A percentile compares a stretch with the other conserved stretches of the same genome.
Evolutionary conservation across 2,329 filamentous ascomycete species (phyloP).

Genomic region (Fusarium sp.): DNA sequence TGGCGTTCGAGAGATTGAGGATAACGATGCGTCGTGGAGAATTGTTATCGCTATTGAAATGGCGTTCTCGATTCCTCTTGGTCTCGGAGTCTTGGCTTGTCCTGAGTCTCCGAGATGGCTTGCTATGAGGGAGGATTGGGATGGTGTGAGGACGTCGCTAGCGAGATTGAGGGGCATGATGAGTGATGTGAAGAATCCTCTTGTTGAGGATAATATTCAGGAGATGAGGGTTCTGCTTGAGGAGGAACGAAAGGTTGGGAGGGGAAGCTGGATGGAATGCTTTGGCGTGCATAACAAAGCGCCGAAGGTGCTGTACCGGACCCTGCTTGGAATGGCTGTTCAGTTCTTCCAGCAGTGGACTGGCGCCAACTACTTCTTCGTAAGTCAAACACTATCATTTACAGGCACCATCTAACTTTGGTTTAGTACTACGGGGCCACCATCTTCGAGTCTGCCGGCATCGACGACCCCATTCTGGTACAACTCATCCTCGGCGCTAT

Average conservation of each 20-base stretch:
- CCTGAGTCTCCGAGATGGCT: conserved; percentile 70
- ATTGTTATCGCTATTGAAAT: conserved; percentile 71
- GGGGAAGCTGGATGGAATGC: conserved; percentile 68
- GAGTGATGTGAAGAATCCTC: conserved; percentile 57
- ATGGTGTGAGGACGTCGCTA: conserved; percentile 61
- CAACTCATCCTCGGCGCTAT: conserved; percentile 76
- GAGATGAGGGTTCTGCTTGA: conserved; percentile 64
- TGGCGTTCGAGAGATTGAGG: conserved; percentile 59
- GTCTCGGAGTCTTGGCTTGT: conserved; percentile 63
- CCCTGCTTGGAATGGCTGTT: conserved; percentile 70
- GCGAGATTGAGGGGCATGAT: conserved; percentile 64
- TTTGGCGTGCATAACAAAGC: conserved; percentile 64
- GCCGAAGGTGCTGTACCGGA: conserved; percentile 72
- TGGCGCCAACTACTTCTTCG: conserved; percentile 69
- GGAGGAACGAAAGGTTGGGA: conserved; percentile 58
- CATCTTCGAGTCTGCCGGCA: conserved; percentile 74
- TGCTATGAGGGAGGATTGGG: conserved; percentile 60
- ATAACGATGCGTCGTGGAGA: conserved; percentile 65
- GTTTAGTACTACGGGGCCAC: conserved; percentile 71
- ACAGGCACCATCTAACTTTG: fast-evolving
- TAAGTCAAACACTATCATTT: conserved; percentile 56
- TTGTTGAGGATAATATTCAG: conserved; percentile 63
- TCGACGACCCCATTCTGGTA: conserved; percentile 73
- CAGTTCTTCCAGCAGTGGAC: conserved; percentile 78
- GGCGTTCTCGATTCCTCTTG: conserved; percentile 63